Evolutionary conservation across 2,329 filamentous ascomycete species (phyloP), one percentile per base, ranked within the genome.

Genomic region (Trichoderma sp.): DNA sequence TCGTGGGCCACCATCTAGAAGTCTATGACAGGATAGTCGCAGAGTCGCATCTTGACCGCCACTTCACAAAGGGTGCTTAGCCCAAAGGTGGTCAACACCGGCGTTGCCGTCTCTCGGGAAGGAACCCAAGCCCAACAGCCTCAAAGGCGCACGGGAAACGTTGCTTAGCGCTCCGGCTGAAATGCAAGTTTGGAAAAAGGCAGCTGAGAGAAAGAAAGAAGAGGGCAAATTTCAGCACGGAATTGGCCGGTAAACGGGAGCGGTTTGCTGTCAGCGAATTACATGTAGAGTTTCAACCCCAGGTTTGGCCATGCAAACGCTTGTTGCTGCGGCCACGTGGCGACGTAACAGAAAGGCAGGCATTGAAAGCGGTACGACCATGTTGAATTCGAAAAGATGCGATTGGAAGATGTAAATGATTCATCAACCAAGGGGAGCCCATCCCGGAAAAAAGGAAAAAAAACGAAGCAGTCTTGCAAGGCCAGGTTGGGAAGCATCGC

Each of bases 301-400:
- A 65, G 61, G n/a, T 60, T 65, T 65, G 43, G 27, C 63, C 43
- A 65, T 40, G 68, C 61, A 56, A 56, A 61, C 52, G 68, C 29
- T 69, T 33, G 61, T 19, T 59, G 40, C 61, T 58, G 43, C 53
- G 40, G 68, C 68, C 68, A 69, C 68, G 68, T 69, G 68, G 68
- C 68, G 61, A 69, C 61, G 60, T 69, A 65, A 64, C 68, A 59
- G 21, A 63, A 65, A 59, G 61, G 31, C 57, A 63, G 60, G 57
- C 55, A 47, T 66, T 29, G 57, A 52, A 43, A 35, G 62, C 43
- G 68, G 55, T 55, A 64, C 53, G 52, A 69, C 68, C 68, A 65
- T 60, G 68, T 60, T 52, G 43, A 52, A 60, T 27, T 40, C 33
- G 53, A 47, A 60, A 55, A 49, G 33, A 57, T 55, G 55, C 61